Base-by-base conservation (phyloP, 2,329 filamentous ascomycete genomes). In the Aspergillus sp. region DNA sequence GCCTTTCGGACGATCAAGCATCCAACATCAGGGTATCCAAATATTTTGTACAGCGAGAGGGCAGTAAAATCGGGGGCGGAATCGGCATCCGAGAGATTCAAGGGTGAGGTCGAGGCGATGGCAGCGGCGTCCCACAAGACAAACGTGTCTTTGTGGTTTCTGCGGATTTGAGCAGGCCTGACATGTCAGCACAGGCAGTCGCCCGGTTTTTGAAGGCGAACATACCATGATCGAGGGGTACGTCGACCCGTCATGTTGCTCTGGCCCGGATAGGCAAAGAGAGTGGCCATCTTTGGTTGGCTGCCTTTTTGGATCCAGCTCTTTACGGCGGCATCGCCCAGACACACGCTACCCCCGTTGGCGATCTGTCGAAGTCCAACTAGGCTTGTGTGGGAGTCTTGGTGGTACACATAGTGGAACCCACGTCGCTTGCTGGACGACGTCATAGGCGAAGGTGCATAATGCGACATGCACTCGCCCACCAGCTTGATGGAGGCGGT, bases 171-270 rank as follows among this genome's bases (percentile, higher is more conserved):
- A 7, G 17, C n/a, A 1, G 59, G 50, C 59, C 59, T 61, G 28
- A 5, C 6, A 4, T 0, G 15, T 57, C 2, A 57, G 34, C 7
- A 5, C 34, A 17, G 5, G 34, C 4, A 3, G 22, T 15, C 7
- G 30, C 0, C 7, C 3, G 7, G 4, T 0, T 1, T 1, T 8
- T 13, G 43, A 13, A 15, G 15, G 17, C 15, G 17, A 30, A 1
- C 2, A 45, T n/a, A 61, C 64, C 64, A 66, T 31, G 56, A 50
- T n/a, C 59, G 57, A 6, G 64, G 61, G 17, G 54, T 30, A 6
- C 64, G 41, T n/a, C 55, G 45, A 17, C 64, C 64, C 1, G 62
- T 66, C 64, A 66, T 64, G 49, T 66, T 66, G 15, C 62, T 64
- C 43, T 64, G 64, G 22, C 62, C 64, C 3, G 64, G 64, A 55